phyloP scores from a whole-genome alignment of 176 grass and related monocot species.

The Phoenix roebelenii region DNA sequence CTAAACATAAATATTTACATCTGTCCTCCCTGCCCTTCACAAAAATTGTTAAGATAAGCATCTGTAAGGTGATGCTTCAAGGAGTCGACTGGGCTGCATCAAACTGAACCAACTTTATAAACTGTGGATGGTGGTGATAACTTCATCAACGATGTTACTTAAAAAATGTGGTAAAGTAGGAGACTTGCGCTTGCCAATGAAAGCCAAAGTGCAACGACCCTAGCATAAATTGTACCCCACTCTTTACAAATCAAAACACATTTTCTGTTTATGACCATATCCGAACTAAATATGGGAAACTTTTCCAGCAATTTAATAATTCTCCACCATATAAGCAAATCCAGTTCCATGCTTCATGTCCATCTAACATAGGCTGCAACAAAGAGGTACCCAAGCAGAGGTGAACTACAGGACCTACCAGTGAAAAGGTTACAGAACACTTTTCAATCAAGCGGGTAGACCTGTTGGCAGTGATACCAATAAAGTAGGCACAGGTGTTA shows the following conservation, averaged over 20 bases:
- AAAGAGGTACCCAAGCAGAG: conserved; percentile 60
- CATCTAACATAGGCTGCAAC: conserved; percentile 44
- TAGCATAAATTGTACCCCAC: too few species aligned
- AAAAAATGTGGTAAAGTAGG: background rate
- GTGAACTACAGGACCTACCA: conserved; percentile 23
- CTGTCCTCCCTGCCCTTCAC: too few species aligned
- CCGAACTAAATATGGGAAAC: conserved; percentile 21
- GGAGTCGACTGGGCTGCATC: conserved; percentile 62
- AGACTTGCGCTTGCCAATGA: conserved; percentile 13
- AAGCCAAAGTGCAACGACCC: background rate
- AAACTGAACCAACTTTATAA: conserved; percentile 62
- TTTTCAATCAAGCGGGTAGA: conserved; percentile 28
- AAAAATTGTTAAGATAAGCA: background rate
- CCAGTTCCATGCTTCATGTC: conserved; percentile 13
- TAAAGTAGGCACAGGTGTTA: conserved; percentile 25
- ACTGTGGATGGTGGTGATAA: conserved; percentile 75
- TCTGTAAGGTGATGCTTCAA: background rate
- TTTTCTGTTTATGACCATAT: conserved; percentile 18
- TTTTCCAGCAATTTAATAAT: conserved; percentile 10
- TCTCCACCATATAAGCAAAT: background rate
- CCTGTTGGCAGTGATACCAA: conserved; percentile 65
- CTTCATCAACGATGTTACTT: conserved; percentile 22
- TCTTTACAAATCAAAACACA: too few species aligned
- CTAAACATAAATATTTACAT: background rate
- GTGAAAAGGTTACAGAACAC: background rate